These are phyloP conservation scores for Nannochloris sp. DNA, from an alignment of 139 green algal species.

Conservation along the genomic window DNA sequence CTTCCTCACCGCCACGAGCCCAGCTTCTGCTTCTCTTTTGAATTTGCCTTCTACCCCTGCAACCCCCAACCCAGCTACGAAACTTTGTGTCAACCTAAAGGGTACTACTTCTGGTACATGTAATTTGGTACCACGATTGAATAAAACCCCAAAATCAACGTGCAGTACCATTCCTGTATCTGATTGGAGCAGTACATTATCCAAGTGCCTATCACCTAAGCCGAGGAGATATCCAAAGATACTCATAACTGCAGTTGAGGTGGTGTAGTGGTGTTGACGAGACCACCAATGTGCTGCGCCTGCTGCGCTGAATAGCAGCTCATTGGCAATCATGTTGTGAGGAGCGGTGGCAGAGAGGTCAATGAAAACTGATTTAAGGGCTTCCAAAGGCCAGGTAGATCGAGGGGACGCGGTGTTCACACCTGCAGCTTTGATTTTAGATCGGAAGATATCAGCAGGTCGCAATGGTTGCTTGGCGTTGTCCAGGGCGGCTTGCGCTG, in stretches of 20 bases:
- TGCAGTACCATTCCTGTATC: conserved; percentile 49
- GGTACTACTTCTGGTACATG: conserved; percentile 85
- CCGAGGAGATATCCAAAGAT: conserved; percentile 81
- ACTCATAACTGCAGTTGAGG: conserved; percentile 55
- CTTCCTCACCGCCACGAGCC: conserved; percentile 28
- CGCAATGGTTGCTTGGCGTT: conserved; percentile 7
- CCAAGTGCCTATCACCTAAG: conserved; percentile 81
- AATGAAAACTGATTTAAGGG: conserved; percentile 25
- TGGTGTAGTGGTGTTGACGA: conserved; percentile 38
- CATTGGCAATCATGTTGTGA: neutral
- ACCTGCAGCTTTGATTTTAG: conserved; percentile 37
- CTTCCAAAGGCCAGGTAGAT: conserved; percentile 31
- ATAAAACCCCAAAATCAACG: conserved; percentile 65
- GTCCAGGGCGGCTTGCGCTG: conserved; percentile 7
- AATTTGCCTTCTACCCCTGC: conserved; percentile 51
- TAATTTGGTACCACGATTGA: conserved; percentile 58
- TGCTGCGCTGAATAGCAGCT: conserved; percentile 50
- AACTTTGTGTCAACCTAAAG: conserved; percentile 72
- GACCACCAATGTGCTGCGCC: conserved; percentile 37
- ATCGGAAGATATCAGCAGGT: conserved; percentile 37
- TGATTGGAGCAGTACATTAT: conserved; percentile 83
- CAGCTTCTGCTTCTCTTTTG: conserved; percentile 19
- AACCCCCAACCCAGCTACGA: conserved; percentile 38
- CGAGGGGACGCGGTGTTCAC: conserved; percentile 15
- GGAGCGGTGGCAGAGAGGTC: conserved; percentile 39